These are phyloP conservation scores for Delphinella strobiligena DNA, from an alignment of 2,329 filamentous ascomycete genomes.

Conservation along the genomic window DNA sequence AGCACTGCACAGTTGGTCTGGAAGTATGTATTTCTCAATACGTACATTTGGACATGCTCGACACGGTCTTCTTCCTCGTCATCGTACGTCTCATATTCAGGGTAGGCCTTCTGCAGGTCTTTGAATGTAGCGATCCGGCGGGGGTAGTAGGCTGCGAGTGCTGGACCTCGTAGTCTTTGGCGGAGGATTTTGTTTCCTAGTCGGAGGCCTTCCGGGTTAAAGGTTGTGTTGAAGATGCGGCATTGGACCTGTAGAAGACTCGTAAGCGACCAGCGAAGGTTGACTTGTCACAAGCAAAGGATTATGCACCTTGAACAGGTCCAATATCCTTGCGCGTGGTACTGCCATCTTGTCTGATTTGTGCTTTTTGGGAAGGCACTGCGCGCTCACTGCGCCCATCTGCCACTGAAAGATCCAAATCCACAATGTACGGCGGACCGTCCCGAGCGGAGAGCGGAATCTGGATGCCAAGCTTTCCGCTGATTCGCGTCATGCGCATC, in stretches of 20 bases:
- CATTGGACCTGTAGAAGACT: slow-evolving; percentile 84
- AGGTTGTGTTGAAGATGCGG: slow-evolving; percentile 80
- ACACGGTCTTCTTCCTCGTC: slow-evolving; percentile 69
- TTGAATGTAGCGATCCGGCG: slow-evolving; percentile 57
- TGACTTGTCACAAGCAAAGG: neutral
- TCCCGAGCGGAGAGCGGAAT: too few species aligned
- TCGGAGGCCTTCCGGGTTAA: slow-evolving; percentile 72
- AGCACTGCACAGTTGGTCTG: too few species aligned
- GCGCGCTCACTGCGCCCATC: too few species aligned
- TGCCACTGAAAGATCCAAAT: too few species aligned
- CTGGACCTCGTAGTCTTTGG: slow-evolving; percentile 73
- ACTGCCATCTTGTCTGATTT: too few species aligned
- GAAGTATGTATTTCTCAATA: too few species aligned
- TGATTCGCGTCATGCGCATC: too few species aligned
- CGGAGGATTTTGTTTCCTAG: slow-evolving; percentile 87
- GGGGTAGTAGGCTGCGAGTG: slow-evolving; percentile 81
- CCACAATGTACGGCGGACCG: too few species aligned
- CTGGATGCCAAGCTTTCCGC: too few species aligned
- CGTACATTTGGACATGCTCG: slow-evolving; percentile 49
- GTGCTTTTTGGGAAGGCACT: too few species aligned
- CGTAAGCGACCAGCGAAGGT: neutral
- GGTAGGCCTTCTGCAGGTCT: slow-evolving; percentile 61
- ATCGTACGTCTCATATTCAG: slow-evolving; percentile 57
- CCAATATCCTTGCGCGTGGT: too few species aligned
- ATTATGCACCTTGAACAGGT: neutral